phyloP scores from a whole-genome alignment of 768 basidiomycete species.

The Leccinum disarticulatum region DNA sequence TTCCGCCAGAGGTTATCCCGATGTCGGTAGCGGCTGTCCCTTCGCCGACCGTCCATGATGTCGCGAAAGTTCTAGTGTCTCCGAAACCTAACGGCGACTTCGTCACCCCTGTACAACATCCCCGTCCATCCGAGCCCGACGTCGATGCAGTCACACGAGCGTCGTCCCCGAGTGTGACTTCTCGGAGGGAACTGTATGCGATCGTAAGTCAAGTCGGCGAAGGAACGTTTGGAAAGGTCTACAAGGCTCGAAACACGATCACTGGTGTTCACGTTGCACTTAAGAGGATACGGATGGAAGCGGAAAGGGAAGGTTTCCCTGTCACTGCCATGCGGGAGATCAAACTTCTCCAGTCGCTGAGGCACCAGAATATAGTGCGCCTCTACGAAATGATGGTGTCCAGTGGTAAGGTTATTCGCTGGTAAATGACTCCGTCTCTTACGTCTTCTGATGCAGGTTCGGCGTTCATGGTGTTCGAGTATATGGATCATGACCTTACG shows the following conservation, averaged over 20 bases:
- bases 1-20: conserved; percentile 12
- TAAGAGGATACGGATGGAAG: conserved; percentile 97
- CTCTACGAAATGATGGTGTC: conserved; percentile 99
- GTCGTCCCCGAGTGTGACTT: conserved; percentile 27
- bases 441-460: conserved; percentile 55
- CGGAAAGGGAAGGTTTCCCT: conserved; percentile 96
- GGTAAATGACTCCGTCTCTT: background rate
- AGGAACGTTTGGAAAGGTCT: conserved; percentile 97
- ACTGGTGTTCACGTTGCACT: conserved; percentile 82
- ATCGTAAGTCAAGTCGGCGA: conserved; percentile 95
- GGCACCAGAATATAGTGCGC: conserved; percentile 85
- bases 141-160: conserved; percentile 27
- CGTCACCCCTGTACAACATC: conserved; percentile 19
- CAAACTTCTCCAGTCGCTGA: conserved; percentile 89
- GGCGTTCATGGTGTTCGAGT: conserved; percentile 99
- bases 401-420: conserved; percentile 57
- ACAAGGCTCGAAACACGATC: conserved; percentile 86
- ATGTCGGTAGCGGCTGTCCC: conserved; percentile 7
- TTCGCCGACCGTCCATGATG: conserved; percentile 22
- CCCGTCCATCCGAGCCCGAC: conserved; percentile 24
- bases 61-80: conserved; percentile 19
- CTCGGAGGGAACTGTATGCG: conserved; percentile 66
- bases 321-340: conserved; percentile 99
- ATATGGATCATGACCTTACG: conserved; percentile 98
- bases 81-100: conserved; percentile 29